Evolutionary conservation across 2,329 filamentous ascomycete genomes (phyloP), one percentile per base, ranked within the genome.

Genomic region (Alternaria sp.): DNA sequence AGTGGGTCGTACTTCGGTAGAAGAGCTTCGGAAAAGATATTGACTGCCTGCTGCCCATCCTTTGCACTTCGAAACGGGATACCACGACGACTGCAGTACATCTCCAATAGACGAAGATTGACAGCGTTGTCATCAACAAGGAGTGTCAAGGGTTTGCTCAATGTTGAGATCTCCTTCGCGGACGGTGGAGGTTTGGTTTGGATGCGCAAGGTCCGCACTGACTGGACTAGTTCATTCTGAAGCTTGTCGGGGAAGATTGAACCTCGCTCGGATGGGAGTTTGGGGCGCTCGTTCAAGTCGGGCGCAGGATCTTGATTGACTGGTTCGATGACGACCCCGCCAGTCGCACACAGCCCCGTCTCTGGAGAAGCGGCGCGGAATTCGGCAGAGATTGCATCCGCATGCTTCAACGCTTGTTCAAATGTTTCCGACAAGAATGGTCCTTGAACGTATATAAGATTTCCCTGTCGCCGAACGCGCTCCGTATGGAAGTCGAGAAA

Each of bases 51-150:
- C 3, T 68, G 59, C 5, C 83, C 82, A 49, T 84, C 78, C 1
- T 69, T 70, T 1, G 83, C 82, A 4, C 76, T 79, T 5, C 71
- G 58, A 37, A 81, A 83, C 0, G 78, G 75, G 3, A 76, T 66
- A 2, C 71, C 70, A 25, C 83, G 77, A 55, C 81, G 84, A 20
- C 74, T 77, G 71, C 82, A 84, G 67, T 84, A 84, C 81, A 84
- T 83, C 28, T 81, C 73, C 25, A 85, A 63, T 43, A 84, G 81
- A 18, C 82, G 80, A 0, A 84, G 74, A 21, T 85, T 85, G 55
- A 84, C 75, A 1, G 71, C 58, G 45, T 84, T 84, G 61, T 84
- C 83, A 55, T 84, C 83, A 1, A 84, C 83, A 3, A 85, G 70
- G 0, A 85, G 73, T 1, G 75, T 71, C 62, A 71, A 64, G 2